Base-by-base conservation (phyloP, 352 stramenopile species). In the Phytophthora palmivora region DNA sequence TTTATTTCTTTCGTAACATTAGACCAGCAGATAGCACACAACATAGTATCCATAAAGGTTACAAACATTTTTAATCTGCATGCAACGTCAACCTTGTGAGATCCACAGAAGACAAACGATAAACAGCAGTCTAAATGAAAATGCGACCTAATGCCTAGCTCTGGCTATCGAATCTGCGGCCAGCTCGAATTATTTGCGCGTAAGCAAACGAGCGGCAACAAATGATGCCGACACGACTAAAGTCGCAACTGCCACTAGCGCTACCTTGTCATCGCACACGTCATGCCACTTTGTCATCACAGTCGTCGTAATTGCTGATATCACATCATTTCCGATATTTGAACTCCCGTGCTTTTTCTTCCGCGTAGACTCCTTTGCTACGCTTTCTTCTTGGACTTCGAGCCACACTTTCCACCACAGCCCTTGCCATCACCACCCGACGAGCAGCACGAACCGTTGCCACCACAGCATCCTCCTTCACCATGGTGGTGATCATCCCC, bases 221-320 rank as follows among this genome's bases (percentile, higher is more conserved):
- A 93, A 54, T 24, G 74, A 67, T 22, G 66, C 63, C 18, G 84
- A 93, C 16, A 59, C 78, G 7, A 86, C 52, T 4, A 91, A 61
- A 9, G 78, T 91, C 16, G 64, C 54, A 3, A 82, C 32, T 19
- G 84, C 82, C 7, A 52, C 59, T 12, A 90, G 15, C 14, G 80
- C 72, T n/a, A 93, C 54, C 26, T 75, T 81, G 44, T 93, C 84
- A 6, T 86, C 67, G n/a, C 58, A 52, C 12, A 89, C 36, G 36
- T 58, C 24, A 15, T 53, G 54, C 60, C 72, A 78, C 46, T 73
- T 82, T 18, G 50, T 38, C 16, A 21, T 36, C 36, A 67, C 26
- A 2, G 42, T 51, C n/a, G 44, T 61, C 28, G 41, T 62, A 30
- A 71, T 47, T 24, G 43, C 51, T 47, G 54, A 71, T 36, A 63